phyloP scores from a whole-genome alignment of 2,329 filamentous ascomycete genomes.

The Hypoxylon sp. region DNA sequence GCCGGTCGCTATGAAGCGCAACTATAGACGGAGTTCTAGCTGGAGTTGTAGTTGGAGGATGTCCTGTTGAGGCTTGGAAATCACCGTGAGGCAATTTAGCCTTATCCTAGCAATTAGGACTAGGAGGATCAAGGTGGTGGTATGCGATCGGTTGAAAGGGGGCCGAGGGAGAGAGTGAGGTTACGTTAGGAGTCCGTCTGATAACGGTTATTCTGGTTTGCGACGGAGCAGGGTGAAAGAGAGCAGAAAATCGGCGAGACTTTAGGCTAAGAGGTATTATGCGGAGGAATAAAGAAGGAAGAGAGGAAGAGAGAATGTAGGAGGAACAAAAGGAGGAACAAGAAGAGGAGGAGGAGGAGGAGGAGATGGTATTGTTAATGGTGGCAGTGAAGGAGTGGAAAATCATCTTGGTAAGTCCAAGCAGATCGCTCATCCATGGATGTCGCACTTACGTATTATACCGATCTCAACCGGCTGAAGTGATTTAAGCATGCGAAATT shows the following conservation, averaged over 20 bases:
- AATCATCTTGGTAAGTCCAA: constrained; percentile 40
- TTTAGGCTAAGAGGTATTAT: constrained; percentile 8
- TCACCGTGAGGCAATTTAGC: constrained; percentile 48
- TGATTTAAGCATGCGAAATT: constrained; percentile 35
- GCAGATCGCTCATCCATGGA: constrained; percentile 44
- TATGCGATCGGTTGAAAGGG: constrained; percentile 37
- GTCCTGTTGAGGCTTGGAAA: constrained; percentile 31
- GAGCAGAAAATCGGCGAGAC: constrained; percentile 11
- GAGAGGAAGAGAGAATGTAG: constrained; percentile 16
- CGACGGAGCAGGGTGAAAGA: constrained; percentile 28
- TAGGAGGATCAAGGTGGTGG: constrained; percentile 10
- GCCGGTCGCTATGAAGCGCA: constrained; percentile 38
- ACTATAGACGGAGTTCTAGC: constrained; percentile 12
- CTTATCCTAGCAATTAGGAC: constrained; percentile 48
- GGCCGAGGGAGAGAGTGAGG: constrained; percentile 26
- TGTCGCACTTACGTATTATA: constrained; percentile 41
- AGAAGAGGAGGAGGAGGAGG: constrained; percentile 16
- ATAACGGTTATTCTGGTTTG: constrained; percentile 30
- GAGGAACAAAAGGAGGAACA: constrained; percentile 12
- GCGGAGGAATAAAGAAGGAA: constrained; percentile 10
- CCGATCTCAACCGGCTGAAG: constrained; percentile 39
- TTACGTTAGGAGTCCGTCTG: constrained; percentile 27
- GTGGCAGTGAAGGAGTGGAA: constrained; percentile 37
- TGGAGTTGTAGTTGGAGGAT: constrained; percentile 25
- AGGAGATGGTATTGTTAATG: constrained; percentile 5